Base-by-base conservation (phyloP, 768 basidiomycete species). In the Suillus brevipes region DNA sequence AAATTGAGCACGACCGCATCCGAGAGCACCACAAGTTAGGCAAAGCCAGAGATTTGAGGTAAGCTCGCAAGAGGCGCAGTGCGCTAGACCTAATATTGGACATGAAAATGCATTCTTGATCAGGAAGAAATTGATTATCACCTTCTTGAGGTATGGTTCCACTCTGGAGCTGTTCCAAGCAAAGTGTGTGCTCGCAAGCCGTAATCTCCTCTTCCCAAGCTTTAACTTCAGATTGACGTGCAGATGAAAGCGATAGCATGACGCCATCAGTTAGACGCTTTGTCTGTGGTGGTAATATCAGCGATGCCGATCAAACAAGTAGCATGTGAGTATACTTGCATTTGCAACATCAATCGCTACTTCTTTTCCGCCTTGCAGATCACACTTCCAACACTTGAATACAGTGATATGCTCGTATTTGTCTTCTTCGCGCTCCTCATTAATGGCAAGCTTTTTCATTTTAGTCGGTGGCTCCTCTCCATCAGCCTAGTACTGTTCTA, bases 161-260 rank as follows among this genome's bases (percentile, higher is more conserved):
- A n/a, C 66, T 66, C 4, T 66, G 52, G 0, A 71, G 73, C 67
- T 89, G 89, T 42, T 84, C 75, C 4, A 91, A 76, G 13, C 82
- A 81, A 13, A 85, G 75, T 9, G 88, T 84, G 68, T 99, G 97
- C 72, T 94, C 89, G 82, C 97, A 99, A 8, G 94, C 78, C 0
- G 81, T 71, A 49, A 97, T 89, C 69, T 98, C 97, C 75, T 98
- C 96, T 74, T 99, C 95, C 97, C 97, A 99, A 7, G 97, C 91
- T 77, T 97, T 91, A 57, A 99, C 91, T 72, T 98, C 95, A 0
- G 91, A 94, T 73, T 97, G 91, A 57, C 95, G 92, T 0, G 94
- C 91, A 2, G 94, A 96, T 0, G 95, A 94, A 70, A 94, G 80
- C 2, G 95, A 89, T 2, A 83, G 79, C 87, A 97, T 89, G 63